phyloP scores from a whole-genome alignment of 192 early-diverging fungal genomes.

The Polychytrium aggregatum region DNA sequence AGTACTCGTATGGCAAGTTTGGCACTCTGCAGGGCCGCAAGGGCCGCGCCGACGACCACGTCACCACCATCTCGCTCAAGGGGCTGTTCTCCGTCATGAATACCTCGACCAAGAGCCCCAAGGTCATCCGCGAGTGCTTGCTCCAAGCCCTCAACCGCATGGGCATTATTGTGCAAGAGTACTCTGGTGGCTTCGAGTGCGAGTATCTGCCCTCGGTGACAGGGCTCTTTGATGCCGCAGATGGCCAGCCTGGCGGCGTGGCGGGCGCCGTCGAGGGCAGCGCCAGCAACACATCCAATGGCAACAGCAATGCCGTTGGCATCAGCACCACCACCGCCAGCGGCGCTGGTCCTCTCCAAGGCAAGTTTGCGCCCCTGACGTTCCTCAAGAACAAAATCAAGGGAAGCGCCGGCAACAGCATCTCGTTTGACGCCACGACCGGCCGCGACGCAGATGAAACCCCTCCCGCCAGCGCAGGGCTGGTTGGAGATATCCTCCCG shows the following conservation, averaged over 20 bases:
- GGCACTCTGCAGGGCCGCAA: too few species aligned
- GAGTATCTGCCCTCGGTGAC: slow-evolving; percentile 7
- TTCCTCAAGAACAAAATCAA: too few species aligned
- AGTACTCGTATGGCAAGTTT: too few species aligned
- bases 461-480: not conserved
- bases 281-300: not conserved
- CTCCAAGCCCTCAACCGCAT: slow-evolving; percentile 10
- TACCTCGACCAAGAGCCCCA: slow-evolving; percentile 25
- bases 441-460: not conserved
- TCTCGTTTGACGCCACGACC: not conserved
- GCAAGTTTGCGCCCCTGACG: not conserved
- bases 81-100: slow-evolving; percentile 26
- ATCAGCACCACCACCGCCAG: not conserved
- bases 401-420: too few species aligned
- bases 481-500: not conserved
- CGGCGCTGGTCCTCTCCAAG: not conserved
- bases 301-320: not conserved
- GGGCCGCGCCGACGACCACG: slow-evolving; percentile 26
- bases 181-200: slow-evolving; percentile 16
- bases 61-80: slow-evolving; percentile 25
- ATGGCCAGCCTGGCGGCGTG: not conserved
- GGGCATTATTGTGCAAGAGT: slow-evolving; percentile 11
- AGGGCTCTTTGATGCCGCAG: not conserved
- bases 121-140: slow-evolving; percentile 22
- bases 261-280: not conserved